Evolutionary conservation across 2,329 filamentous ascomycete genomes (phyloP).

Genomic region (Nakataea oryzae): DNA sequence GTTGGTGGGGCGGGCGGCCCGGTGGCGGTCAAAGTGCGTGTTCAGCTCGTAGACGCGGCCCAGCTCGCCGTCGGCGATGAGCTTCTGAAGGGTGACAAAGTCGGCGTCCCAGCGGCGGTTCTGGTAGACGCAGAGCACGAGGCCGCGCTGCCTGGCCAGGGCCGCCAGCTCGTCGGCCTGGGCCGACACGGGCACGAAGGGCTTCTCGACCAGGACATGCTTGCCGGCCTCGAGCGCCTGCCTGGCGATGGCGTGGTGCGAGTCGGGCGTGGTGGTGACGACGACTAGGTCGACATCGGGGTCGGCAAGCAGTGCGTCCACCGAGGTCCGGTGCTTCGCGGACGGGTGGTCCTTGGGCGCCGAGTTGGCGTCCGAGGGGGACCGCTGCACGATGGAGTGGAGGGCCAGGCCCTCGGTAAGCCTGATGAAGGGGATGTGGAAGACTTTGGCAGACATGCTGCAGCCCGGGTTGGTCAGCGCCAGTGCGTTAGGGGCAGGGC

Average conservation of each 20-base stretch:
- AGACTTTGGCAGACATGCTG: constrained; percentile 61
- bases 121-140: constrained; percentile 59
- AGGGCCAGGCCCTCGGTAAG: constrained; percentile 55
- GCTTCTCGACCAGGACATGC: constrained; percentile 75
- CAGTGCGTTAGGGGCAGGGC: background rate
- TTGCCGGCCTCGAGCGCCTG: constrained; percentile 59
- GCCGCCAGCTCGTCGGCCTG: constrained; percentile 55
- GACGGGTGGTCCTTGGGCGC: constrained; percentile 58
- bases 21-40: constrained; percentile 71
- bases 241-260: constrained; percentile 57
- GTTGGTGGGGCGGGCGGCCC: constrained; percentile 42
- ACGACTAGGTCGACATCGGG: constrained; percentile 57
- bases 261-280: constrained; percentile 60
- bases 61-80: constrained; percentile 48
- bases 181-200: constrained; percentile 61
- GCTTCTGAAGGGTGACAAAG: constrained; percentile 57
- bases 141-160: constrained; percentile 38
- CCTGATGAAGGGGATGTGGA: constrained; percentile 72
- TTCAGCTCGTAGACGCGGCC: constrained; percentile 70
- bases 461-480: constrained; percentile 8
- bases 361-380: constrained; percentile 52
- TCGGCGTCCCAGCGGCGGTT: constrained; percentile 72
- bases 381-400: constrained; percentile 67
- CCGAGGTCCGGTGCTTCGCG: constrained; percentile 52
- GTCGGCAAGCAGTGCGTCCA: constrained; percentile 56